phyloP scores from a whole-genome alignment of 2,329 filamentous ascomycete genomes.

The Stylonectria norvegica region DNA sequence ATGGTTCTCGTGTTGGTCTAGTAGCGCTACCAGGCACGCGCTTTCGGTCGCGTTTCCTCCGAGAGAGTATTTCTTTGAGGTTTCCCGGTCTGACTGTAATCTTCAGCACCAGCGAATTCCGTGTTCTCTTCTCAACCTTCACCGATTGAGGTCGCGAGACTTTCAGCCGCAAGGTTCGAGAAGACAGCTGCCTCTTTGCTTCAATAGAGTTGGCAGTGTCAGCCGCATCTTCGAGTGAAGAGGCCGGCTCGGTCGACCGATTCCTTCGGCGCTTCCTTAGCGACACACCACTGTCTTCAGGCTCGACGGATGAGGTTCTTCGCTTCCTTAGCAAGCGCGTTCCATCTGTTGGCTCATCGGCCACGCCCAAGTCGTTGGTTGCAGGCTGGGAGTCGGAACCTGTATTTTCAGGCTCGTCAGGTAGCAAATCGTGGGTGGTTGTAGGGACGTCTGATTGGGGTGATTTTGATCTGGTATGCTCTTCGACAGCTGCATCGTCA shows the following conservation, averaged over 20 bases:
- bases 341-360: conserved; percentile 44
- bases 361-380: conserved; percentile 6
- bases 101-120: conserved; percentile 34
- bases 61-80: conserved; percentile 36
- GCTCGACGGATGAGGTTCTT: conserved; percentile 71
- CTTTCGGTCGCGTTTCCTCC: conserved; percentile 33
- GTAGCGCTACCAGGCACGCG: conserved; percentile 21
- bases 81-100: conserved; percentile 37
- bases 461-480: conserved; percentile 20
- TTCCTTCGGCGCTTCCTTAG: conserved; percentile 54
- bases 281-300: conserved; percentile 51
- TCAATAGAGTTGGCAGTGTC: conserved; percentile 30
- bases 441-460: conserved; percentile 26
- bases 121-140: conserved; percentile 38
- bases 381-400: conserved; percentile 14
- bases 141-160: conserved; percentile 39
- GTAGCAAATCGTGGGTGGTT: conserved; percentile 6
- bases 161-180: conserved; percentile 60
- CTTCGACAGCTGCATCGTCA: conserved; percentile 28
- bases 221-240: conserved; percentile 32
- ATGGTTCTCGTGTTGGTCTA: too few relatives aligned
- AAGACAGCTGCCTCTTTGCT: conserved; percentile 32
- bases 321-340: conserved; percentile 78
- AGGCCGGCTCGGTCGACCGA: conserved; percentile 41
- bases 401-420: too few relatives aligned